phyloP scores from a whole-genome alignment of 164 flowering plant species.

The Nymphaea colorata region DNA sequence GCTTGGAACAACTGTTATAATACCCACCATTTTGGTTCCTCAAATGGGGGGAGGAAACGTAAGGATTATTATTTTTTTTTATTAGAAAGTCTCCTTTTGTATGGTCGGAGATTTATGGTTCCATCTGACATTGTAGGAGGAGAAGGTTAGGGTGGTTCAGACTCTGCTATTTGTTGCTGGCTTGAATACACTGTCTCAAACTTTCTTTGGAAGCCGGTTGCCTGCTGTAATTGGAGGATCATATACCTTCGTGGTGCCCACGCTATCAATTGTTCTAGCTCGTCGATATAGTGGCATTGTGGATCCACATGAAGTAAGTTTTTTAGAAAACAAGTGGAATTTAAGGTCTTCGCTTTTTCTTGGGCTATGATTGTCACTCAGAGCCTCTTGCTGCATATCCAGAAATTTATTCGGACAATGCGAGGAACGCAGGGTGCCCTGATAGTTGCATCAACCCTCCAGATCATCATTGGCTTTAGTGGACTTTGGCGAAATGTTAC shows the following conservation, averaged over 20 bases:
- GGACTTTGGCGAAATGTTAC: conserved; percentile 92
- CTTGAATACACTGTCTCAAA: conserved; percentile 61
- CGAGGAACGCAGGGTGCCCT: conserved; percentile 86
- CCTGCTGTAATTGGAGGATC: conserved; percentile 93
- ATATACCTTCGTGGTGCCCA: conserved; percentile 63
- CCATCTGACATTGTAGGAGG: conserved; percentile 33
- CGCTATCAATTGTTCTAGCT: conserved; percentile 72
- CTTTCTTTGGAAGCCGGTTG: conserved; percentile 74
- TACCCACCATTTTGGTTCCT: conserved; percentile 42
- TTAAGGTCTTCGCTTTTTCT: not conserved
- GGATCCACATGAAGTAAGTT: conserved; percentile 54
- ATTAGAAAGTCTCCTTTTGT: too few species aligned
- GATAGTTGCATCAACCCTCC: conserved; percentile 82
- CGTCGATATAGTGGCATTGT: conserved; percentile 53
- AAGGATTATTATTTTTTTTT: conserved; percentile 5
- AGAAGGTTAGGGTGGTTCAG: conserved; percentile 80
- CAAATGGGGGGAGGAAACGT: conserved; percentile 63
- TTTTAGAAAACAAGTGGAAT: conserved; percentile 20
- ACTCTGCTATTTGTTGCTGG: conserved; percentile 92
- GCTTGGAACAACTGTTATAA: conserved; percentile 55
- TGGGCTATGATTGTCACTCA: too few species aligned
- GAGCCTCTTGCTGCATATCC: conserved; percentile 6
- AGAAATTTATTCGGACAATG: conserved; percentile 82
- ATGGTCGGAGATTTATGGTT: not conserved
- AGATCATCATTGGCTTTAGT: conserved; percentile 80